phyloP scores from a whole-genome alignment of 768 basidiomycete species.

The Serendipita sp. region DNA sequence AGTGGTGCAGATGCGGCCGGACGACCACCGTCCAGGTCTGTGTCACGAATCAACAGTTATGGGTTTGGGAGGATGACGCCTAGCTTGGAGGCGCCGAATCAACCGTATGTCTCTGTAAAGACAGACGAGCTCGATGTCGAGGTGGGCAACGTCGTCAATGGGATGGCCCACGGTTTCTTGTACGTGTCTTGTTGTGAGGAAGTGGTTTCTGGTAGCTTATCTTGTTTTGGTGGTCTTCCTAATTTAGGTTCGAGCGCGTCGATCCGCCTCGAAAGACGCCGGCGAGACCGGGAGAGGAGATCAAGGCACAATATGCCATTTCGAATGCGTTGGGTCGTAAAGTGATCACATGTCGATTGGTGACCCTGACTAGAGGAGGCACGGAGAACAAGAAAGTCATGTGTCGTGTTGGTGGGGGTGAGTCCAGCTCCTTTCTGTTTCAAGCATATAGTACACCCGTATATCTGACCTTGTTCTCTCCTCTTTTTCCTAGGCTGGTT shows the following conservation, averaged over 20 bases:
- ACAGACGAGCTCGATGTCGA: slow-evolving; percentile 74
- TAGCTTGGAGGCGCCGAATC: slow-evolving; percentile 35
- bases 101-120: slow-evolving; percentile 51
- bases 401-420: slow-evolving; percentile 80
- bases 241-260: slow-evolving; percentile 48
- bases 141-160: slow-evolving; percentile 60
- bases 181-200: too few species aligned
- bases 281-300: slow-evolving; percentile 61
- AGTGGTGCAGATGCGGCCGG: slow-evolving; percentile 26
- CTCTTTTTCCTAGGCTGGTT: slow-evolving; percentile 19
- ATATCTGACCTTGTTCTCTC: too few species aligned
- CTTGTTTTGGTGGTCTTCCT: too few species aligned
- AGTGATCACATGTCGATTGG: slow-evolving; percentile 63
- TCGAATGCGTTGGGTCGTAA: slow-evolving; percentile 58
- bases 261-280: slow-evolving; percentile 55
- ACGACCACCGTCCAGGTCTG: slow-evolving; percentile 10
- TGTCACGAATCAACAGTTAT: slow-evolving; percentile 20
- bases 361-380: slow-evolving; percentile 47
- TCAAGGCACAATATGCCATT: slow-evolving; percentile 73
- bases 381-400: slow-evolving; percentile 66
- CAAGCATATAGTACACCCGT: too few species aligned
- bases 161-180: slow-evolving; percentile 57
- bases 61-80: slow-evolving; percentile 45
- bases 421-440: slow-evolving; percentile 17
- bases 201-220: too few species aligned